These are phyloP conservation scores for Cupressus sempervirens DNA, from an alignment of 75 land plant species.

Conservation along the genomic window DNA sequence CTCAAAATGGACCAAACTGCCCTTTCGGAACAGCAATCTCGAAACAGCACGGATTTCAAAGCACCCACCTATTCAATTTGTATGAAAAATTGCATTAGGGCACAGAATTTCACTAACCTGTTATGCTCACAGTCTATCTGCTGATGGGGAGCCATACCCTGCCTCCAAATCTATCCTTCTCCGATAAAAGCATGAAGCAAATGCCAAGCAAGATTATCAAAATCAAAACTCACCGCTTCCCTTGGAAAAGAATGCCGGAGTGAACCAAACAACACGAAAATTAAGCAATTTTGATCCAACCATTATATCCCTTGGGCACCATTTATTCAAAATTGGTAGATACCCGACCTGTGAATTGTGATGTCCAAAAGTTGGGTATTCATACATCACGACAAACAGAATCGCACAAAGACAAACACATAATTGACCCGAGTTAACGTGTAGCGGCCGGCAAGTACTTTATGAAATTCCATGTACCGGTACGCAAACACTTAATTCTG, in stretches of 20 bases:
- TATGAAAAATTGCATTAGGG: not conserved
- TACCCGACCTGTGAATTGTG: not conserved
- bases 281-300: not conserved
- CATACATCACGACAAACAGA: not conserved
- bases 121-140: not conserved
- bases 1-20: not conserved
- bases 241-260: not conserved
- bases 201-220: not conserved
- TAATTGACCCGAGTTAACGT: not conserved
- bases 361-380: not conserved
- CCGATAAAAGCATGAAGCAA: not conserved
- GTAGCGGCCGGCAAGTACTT: not conserved
- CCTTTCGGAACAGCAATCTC: not conserved
- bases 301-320: not conserved
- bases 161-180: not conserved
- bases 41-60: not conserved
- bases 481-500: not conserved
- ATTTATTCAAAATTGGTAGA: not conserved
- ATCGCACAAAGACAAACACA: not conserved
- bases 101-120: conserved; percentile 2
- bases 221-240: not conserved
- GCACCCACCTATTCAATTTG: not conserved
- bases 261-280: not conserved
- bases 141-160: not conserved
- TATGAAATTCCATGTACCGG: not conserved